A percentile compares a stretch with the other conserved stretches of the same genome.
Evolutionary conservation across 805 yeast genomes (phyloP).

Genomic region (Kuraishia molischiana): DNA sequence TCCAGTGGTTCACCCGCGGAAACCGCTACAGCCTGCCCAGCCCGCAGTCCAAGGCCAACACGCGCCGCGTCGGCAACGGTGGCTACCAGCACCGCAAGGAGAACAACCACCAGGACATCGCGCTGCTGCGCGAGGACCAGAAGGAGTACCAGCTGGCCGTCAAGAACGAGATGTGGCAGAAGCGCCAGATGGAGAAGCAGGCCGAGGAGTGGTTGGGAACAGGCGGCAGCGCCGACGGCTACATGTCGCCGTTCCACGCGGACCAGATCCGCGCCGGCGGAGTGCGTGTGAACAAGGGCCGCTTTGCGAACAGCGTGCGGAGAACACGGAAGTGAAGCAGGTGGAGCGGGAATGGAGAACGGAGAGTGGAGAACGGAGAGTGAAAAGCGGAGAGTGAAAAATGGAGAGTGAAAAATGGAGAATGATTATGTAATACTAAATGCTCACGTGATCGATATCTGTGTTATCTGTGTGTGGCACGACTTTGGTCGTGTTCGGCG

Average conservation of each 20-base stretch:
- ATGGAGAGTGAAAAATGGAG: no score
- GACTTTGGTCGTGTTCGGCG: no score
- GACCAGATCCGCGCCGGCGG: slow-evolving; percentile 39
- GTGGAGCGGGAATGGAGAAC: no score
- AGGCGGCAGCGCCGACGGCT: slow-evolving; percentile 88
- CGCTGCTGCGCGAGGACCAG: slow-evolving; percentile 83
- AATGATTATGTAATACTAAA: no score
- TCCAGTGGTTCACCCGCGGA: slow-evolving; percentile 92
- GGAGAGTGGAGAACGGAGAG: no score
- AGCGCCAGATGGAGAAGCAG: slow-evolving; percentile 77
- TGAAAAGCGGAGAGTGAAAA: no score
- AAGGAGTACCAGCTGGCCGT: slow-evolving; percentile 84
- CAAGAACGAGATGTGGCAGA: slow-evolving; percentile 81
- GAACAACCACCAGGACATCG: slow-evolving; percentile 41
- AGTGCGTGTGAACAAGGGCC: slow-evolving; percentile 78
- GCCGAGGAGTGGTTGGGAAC: slow-evolving; percentile 85
- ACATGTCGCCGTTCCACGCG: slow-evolving; percentile 82
- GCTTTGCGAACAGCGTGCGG: slow-evolving; percentile 64
- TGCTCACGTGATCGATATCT: no score
- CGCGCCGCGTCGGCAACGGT: slow-evolving; percentile 65
- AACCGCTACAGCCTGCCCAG: slow-evolving; percentile 71
- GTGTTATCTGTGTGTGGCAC: no score
- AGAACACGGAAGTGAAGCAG: slow-evolving; percentile 16
- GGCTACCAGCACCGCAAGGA: slow-evolving; percentile 69
- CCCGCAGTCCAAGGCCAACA: slow-evolving; percentile 76